These are phyloP conservation scores for Syncephalastrum racemosum DNA, from an alignment of 371 early-diverging fungal species.

Conservation along the genomic window DNA sequence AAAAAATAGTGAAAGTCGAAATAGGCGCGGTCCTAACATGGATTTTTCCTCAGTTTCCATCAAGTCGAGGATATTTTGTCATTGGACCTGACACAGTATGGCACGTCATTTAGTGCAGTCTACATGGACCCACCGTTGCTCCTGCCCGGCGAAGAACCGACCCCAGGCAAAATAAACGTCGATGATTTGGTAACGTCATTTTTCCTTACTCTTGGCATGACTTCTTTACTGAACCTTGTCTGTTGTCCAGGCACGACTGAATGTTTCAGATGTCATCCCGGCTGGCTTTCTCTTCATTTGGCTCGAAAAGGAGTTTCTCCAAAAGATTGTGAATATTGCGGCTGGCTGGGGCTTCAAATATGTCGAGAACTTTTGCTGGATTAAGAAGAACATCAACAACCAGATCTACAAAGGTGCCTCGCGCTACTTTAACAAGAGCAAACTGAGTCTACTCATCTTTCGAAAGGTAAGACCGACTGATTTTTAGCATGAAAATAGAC, in stretches of 20 bases:
- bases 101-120: conserved; percentile 72
- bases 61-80: conserved; percentile 35
- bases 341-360: conserved; percentile 89
- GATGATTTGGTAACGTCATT: conserved; percentile 57
- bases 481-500: background rate
- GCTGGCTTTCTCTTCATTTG: conserved; percentile 90
- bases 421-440: conserved; percentile 78
- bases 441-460: conserved; percentile 86
- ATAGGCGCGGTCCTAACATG: background rate
- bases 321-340: conserved; percentile 71
- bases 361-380: conserved; percentile 95
- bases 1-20: background rate
- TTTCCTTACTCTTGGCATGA: background rate
- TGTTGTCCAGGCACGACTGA: conserved; percentile 39
- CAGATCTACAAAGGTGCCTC: conserved; percentile 66
- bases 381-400: conserved; percentile 81
- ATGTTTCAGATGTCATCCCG: conserved; percentile 63
- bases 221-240: background rate
- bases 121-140: conserved; percentile 92
- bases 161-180: conserved; percentile 65
- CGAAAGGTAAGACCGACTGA: conserved; percentile 54
- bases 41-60: conserved; percentile 24
- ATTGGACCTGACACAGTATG: conserved; percentile 59
- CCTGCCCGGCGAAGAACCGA: conserved; percentile 66
- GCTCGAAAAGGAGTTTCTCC: conserved; percentile 87